Evolutionary conservation across 2,329 filamentous ascomycete species (phyloP), one percentile per base, ranked within the genome.

Genomic region (Diatrype stigma): DNA sequence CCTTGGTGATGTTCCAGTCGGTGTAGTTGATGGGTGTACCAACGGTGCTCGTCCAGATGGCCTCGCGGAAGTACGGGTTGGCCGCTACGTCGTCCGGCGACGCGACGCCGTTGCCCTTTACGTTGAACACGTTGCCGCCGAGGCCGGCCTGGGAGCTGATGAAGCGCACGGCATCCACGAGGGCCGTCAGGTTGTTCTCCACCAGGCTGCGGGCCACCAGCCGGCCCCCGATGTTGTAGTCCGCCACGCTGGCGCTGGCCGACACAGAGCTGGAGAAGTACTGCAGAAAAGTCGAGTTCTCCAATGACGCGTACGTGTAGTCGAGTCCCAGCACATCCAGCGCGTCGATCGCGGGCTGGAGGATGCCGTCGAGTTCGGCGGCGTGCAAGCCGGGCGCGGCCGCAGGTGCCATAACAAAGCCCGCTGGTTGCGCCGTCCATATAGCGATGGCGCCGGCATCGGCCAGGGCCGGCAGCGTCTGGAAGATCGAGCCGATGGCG

Each of bases 141-240:
- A 54, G 34, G 3, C 53, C 6, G 2, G 44, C 38, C 21, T 45
- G 26, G 2, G 51, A 42, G 23, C 47, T 47, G 19, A 57, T 56
- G 21, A 49, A 37, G 3, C 53, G 49, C 12, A 59, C 51, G 1
- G 50, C 53, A 2, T 42, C 38, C 6, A 59, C 45, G 2, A 59
- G 34, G 12, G 28, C 46, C n/a, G n/a, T 47, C 42, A 30, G 26
- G 22, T 42, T 44, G 10, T 52, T 34, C 11, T 50, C 19, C n/a
- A 51, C 56, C 10, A 60, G 47, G 3, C 28, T 12, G 4, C 56
- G 51, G 19, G 56, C 42, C 12, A 57, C 53, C 10, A 56, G 37
- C 7, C 55, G 48, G 22, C 55, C 49, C 6, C 57, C 57, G 2
- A 49, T 2, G 37, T 55, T 53, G n/a, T 56, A 42, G 28, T 59